Percentiles rank a stretch among this genome's conserved stretches.
Conservation (phyloP, 208 protist genomes). For the Phytomonas serpens region DNA sequence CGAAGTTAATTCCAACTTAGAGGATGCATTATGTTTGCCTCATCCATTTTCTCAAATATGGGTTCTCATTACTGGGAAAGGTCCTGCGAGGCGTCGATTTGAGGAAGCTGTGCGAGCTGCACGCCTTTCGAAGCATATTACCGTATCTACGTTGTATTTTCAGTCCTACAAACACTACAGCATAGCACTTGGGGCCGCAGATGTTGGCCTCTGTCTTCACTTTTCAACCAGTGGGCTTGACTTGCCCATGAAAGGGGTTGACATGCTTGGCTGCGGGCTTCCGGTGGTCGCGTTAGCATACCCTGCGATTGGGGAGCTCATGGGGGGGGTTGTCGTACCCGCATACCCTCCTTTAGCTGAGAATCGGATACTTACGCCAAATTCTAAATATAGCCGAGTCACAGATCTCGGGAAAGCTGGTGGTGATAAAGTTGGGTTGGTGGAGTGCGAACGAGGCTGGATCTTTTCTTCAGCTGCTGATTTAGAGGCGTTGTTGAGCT, state of each 20-base stretch:
- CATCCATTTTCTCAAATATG: constrained; percentile 26
- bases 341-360: constrained; percentile 12
- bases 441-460: constrained; percentile 55
- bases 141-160: constrained; percentile 88
- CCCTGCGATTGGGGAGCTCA: constrained; percentile 81
- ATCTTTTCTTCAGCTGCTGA: constrained; percentile 42
- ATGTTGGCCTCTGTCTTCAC: constrained; percentile 95
- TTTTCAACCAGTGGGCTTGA: constrained; percentile 92
- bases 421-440: constrained; percentile 6
- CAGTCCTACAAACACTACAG: constrained; percentile 92
- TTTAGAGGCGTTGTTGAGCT: constrained; percentile 41
- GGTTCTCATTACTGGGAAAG: constrained; percentile 81
- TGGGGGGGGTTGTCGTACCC: constrained; percentile 25
- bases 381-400: constrained; percentile 5
- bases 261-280: constrained; percentile 93
- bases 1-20: not conserved
- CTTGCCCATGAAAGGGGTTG: constrained; percentile 97
- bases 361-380: not conserved
- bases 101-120: constrained; percentile 43
- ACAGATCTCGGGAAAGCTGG: not conserved
- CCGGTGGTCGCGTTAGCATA: constrained; percentile 91
- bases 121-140: constrained; percentile 49
- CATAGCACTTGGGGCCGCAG: constrained; percentile 76
- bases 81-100: constrained; percentile 42
- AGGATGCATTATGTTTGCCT: not conserved